Conservation (phyloP, 768 basidiomycete species). For the Macrolepiota dolichaula region DNA sequence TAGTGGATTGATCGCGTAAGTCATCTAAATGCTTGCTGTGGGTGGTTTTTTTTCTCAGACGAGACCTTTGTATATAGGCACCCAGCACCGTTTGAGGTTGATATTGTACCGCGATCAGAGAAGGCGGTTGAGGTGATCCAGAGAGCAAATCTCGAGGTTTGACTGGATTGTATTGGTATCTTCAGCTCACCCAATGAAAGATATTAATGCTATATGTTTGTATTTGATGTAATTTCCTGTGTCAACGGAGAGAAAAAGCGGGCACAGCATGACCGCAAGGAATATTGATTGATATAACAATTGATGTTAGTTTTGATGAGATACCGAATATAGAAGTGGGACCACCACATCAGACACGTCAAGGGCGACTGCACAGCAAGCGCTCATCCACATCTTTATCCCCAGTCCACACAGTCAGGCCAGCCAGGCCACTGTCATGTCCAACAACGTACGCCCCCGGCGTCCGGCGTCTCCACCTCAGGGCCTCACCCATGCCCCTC, state of each 20-base stretch:
- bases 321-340: neutral
- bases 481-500: slow-evolving; percentile 34
- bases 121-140: neutral
- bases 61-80: neutral
- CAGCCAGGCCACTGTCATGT: neutral
- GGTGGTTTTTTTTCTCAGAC: neutral
- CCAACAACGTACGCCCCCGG: slow-evolving; percentile 53
- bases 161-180: neutral
- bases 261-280: too few species aligned
- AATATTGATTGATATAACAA: too few species aligned
- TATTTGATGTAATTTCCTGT: too few species aligned
- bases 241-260: too few species aligned
- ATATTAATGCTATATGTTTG: too few species aligned
- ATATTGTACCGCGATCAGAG: neutral
- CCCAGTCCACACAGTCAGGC: neutral
- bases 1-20: slow-evolving; percentile 22
- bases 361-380: neutral
- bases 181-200: too few species aligned
- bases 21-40: neutral
- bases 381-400: neutral
- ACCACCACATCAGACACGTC: slow-evolving; percentile 1
- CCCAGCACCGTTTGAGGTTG: neutral
- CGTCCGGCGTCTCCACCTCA: slow-evolving; percentile 68
- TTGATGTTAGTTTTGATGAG: neutral
- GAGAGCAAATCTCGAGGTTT: neutral